phyloP scores from a whole-genome alignment of 78 protist species.

The Parvularia atlantis region DNA sequence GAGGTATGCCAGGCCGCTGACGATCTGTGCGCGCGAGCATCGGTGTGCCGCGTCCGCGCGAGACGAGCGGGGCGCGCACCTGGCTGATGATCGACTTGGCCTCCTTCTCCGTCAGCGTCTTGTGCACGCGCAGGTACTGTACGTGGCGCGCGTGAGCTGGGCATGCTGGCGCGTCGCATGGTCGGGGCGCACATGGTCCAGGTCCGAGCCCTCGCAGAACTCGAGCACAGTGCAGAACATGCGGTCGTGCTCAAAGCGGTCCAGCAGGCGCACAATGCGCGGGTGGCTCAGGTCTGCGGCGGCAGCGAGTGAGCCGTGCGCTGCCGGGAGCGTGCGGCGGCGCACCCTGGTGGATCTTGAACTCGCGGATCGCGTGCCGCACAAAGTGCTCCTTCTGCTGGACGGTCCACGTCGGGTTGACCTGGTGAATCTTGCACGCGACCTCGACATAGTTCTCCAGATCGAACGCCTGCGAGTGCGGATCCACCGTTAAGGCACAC shows the following conservation, averaged over 20 bases:
- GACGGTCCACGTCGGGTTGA: conserved; percentile 55
- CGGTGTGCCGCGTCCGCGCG: no score
- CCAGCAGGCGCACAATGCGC: conserved; percentile 56
- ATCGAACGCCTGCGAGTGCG: conserved; percentile 53
- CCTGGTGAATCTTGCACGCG: conserved; percentile 84
- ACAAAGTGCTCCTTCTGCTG: conserved; percentile 27
- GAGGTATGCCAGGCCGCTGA: conserved; percentile 71
- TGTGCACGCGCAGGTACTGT: neutral
- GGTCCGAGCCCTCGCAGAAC: conserved; percentile 56
- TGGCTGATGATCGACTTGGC: conserved; percentile 32
- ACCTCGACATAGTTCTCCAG: conserved; percentile 27
- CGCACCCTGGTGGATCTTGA: conserved; percentile 67
- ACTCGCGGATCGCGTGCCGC: conserved; percentile 74
- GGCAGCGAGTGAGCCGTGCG: no score
- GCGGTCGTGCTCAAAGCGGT: conserved; percentile 35
- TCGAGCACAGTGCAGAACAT: conserved; percentile 70
- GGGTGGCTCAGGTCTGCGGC: conserved; percentile 34
- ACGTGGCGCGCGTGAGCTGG: conserved; percentile 14
- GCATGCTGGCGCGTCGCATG: no score
- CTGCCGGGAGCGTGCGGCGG: no score
- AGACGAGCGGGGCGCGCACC: no score
- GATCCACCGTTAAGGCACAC: neutral
- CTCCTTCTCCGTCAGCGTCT: no score
- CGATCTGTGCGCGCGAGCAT: no score
- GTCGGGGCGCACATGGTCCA: no score